Base-by-base conservation (phyloP, 257 asterid species). In the Solanum tacnaense region DNA sequence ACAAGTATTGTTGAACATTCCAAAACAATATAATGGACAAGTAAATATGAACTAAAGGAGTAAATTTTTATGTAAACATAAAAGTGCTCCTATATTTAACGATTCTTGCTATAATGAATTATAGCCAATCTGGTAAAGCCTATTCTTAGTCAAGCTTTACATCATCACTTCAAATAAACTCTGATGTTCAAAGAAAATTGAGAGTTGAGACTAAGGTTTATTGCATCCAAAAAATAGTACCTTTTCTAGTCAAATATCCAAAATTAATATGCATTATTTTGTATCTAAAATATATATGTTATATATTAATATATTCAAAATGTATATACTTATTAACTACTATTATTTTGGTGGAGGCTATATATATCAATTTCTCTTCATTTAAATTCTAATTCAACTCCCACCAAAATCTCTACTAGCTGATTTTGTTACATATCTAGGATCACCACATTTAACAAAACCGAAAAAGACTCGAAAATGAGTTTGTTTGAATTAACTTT, bases 1-100 rank as follows among this genome's bases (percentile, higher is more conserved):
- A 0, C 3, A 15, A 49, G 1, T 49, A 49, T 49, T 49, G 2
- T 15, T 49, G 6, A 5, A 49, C 0, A 49, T 15, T 0, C 0
- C 7, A 49, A 49, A 49, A 49, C 15, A 49, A 49, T 49, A 49
- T 49, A 13, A 15, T 13, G 6, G 0, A 49, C 1, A 15, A 49
- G 7, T 13, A 13, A 46, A 46, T 0, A 46, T 13, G 1, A 4
- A 46, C 3, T 2, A 5, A 41, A 41, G 1, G 49, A 41, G 49
- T 10, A 41, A 41, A 46, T 13, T 46, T 46, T 39, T 18, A 56
- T 18, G 10, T 56, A 56, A 56, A 18, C 11, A 56, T 56, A 56
- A 7, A 56, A 18, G n/a, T 56, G 65, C 65, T 56, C 11, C 18
- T 11, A 65, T 25, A 21, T 65, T 65, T 65, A 12, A 25, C 1